Percentiles rank a stretch among this genome's conserved stretches.
Evolutionary conservation across 768 basidiomycete genomes (phyloP).

Genomic region (Mrakia hoshinonis): DNA sequence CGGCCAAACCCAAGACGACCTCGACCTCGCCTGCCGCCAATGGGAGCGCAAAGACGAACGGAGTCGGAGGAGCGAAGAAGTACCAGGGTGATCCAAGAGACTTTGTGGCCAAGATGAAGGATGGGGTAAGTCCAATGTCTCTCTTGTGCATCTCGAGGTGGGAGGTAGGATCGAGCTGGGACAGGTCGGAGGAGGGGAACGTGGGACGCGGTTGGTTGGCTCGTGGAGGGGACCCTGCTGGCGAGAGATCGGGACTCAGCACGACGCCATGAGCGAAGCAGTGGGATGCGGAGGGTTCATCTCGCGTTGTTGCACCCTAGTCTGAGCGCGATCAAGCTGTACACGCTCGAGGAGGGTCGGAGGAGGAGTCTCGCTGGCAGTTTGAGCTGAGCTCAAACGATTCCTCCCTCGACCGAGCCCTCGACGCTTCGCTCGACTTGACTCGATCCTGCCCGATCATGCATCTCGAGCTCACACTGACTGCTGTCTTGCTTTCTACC

Average conservation of each 20-base stretch:
- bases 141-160: not conserved
- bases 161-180: not conserved
- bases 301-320: too few relatives aligned
- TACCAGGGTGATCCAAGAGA: constrained; percentile 76
- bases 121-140: constrained; percentile 56
- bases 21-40: not conserved
- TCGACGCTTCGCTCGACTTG: not conserved
- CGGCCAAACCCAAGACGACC: not conserved
- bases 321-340: too few relatives aligned
- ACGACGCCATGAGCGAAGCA: too few relatives aligned
- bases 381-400: too few relatives aligned
- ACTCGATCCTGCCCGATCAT: not conserved
- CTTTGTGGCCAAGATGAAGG: constrained; percentile 89
- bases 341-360: too few relatives aligned
- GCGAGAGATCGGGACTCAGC: too few relatives aligned
- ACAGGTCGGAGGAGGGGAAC: not conserved
- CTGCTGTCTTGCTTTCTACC: not conserved
- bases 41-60: not conserved
- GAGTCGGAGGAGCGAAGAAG: constrained; percentile 37
- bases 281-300: too few relatives aligned
- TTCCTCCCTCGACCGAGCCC: not conserved
- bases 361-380: too few relatives aligned
- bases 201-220: not conserved
- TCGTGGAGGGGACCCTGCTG: too few relatives aligned
- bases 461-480: too few relatives aligned